These are phyloP conservation scores for Fraxinus anomala DNA, from an alignment of 257 asterid species.

Conservation along the genomic window DNA sequence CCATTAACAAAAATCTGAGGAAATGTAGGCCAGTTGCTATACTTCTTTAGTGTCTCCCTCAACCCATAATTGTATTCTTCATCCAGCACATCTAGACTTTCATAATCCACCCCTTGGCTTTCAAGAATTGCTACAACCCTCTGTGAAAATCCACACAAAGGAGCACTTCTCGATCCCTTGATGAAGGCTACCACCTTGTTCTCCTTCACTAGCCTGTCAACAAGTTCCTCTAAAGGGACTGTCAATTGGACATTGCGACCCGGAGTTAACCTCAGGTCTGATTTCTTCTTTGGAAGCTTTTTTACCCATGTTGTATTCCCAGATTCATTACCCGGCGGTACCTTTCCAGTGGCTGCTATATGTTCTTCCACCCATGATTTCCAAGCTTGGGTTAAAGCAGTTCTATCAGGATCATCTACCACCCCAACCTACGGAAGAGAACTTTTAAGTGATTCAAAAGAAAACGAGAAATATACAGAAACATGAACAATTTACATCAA, in stretches of 20 bases:
- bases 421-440: conserved; percentile 55
- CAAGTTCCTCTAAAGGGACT: conserved; percentile 72
- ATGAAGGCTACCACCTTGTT: conserved; percentile 88
- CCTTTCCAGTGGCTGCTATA: conserved; percentile 72
- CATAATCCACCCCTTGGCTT: conserved; percentile 78
- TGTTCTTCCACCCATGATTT: conserved; percentile 97
- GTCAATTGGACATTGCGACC: conserved; percentile 80
- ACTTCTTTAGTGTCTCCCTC: conserved; percentile 84
- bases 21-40: conserved; percentile 93
- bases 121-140: conserved; percentile 74
- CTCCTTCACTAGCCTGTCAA: conserved; percentile 82
- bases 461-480: neutral
- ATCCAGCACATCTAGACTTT: conserved; percentile 85
- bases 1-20: conserved; percentile 89
- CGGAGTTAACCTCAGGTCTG: conserved; percentile 84
- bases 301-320: conserved; percentile 84
- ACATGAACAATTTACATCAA: neutral
- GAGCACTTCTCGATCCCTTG: conserved; percentile 88
- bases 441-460: conserved; percentile 1
- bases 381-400: conserved; percentile 78
- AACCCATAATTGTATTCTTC: conserved; percentile 75
- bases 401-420: conserved; percentile 69
- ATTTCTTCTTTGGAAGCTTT: conserved; percentile 70
- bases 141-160: conserved; percentile 82
- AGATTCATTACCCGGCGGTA: conserved; percentile 86